These are phyloP conservation scores for Acidomyces sp. DNA, from an alignment of 495 filamentous ascomycete genomes.

Conservation along the genomic window DNA sequence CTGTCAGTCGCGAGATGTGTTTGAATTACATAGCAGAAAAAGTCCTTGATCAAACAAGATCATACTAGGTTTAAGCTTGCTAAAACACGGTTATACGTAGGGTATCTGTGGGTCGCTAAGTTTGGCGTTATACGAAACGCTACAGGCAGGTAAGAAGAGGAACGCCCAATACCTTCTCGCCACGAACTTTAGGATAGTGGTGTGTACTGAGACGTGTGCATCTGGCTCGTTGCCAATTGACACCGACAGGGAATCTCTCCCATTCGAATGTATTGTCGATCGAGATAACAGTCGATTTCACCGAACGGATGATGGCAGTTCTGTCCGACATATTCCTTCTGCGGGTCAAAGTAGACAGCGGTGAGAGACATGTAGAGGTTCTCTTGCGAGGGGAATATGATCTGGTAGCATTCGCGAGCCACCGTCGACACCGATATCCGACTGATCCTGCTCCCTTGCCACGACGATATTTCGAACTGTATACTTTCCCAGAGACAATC, in stretches of 20 bases:
- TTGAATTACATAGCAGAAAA: conserved; percentile 23
- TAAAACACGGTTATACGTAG: background rate
- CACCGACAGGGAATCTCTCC: conserved; percentile 28
- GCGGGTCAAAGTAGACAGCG: conserved; percentile 37
- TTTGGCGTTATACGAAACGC: conserved; percentile 32
- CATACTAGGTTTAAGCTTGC: conserved; percentile 13
- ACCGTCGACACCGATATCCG: background rate
- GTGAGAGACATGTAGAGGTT: conserved; percentile 37
- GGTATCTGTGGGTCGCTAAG: conserved; percentile 29
- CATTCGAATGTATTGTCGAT: conserved; percentile 31
- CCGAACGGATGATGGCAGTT: conserved; percentile 37
- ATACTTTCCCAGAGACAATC: conserved; percentile 31
- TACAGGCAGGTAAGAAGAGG: conserved; percentile 34
- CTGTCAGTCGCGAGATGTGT: conserved; percentile 25
- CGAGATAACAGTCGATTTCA: conserved; percentile 39
- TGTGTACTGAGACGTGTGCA: conserved; percentile 36
- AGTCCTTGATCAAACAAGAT: conserved; percentile 20
- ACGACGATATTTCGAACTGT: conserved; percentile 34
- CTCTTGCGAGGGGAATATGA: conserved; percentile 27
- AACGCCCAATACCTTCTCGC: conserved; percentile 31
- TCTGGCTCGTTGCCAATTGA: conserved; percentile 34
- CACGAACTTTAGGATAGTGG: conserved; percentile 32
- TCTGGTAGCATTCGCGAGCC: conserved; percentile 7
- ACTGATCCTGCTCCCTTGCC: conserved; percentile 18
- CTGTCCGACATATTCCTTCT: conserved; percentile 32